Base-by-base conservation (phyloP, 2,329 filamentous ascomycete species). In the Fulvia fulva region DNA sequence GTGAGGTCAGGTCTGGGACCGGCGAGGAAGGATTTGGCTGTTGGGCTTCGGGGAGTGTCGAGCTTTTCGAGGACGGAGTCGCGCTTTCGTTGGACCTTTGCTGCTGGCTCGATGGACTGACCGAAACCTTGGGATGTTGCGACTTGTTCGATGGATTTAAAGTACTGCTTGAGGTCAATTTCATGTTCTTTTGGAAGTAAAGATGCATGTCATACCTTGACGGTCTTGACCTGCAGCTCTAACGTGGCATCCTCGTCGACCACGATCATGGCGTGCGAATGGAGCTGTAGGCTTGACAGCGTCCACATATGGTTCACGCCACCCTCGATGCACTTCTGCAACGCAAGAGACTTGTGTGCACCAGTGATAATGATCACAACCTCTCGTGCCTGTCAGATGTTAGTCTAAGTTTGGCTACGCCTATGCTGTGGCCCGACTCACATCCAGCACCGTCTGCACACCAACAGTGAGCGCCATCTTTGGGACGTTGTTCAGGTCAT, bases 301-400 rank as follows among this genome's bases (percentile, higher is more conserved):
- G 90, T 93, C 90, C 90, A 95, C 88, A 93, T 93, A 76, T 94
- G 90, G 73, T 91, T 93, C 61, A 95, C 83, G 28, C 87, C 88
- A 57, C 87, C 87, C 73, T 95, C 90, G 63, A 95, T 84, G 66
- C 88, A 91, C 67, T 85, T 87, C 73, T 92, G 88, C 62, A 95
- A 76, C 26, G 90, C 90, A 32, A 89, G 78, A 0, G 90, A 85
- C 75, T 95, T 95, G 78, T 90, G 88, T 45, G 88, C 85, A 22
- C 90, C 90, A 1, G 89, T 84, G 63, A 91, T 90, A 66, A 95
- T 90, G 66, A 91, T 86, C 26, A 94, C 85, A 9, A 95, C 88
- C 74, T 94, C 90, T 55, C 87, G 80, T 2, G 90, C 87, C 75
- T 77, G 55, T 65, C 55, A 60, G 46, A 26, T 47, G 19, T 54